Evolutionary conservation across 2,329 filamentous ascomycete genomes (phyloP).

Genomic region (Ophiosphaerella herpotricha): DNA sequence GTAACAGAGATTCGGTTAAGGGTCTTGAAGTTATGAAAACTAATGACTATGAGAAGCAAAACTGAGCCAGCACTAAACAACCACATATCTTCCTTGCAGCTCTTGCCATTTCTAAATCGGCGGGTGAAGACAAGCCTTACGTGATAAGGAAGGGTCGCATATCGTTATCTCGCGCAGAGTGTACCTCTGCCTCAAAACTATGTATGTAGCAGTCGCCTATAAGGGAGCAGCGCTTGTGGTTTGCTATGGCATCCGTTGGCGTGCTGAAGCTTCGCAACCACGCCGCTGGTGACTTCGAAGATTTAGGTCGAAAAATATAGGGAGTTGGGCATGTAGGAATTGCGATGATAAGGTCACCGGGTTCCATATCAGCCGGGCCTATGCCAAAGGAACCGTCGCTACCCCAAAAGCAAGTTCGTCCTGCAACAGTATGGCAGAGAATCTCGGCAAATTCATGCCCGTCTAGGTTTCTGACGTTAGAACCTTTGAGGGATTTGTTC

Average conservation of each 20-base stretch:
- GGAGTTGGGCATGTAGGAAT: not conserved
- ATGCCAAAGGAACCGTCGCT: slow-evolving; percentile 1
- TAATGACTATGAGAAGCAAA: too few species aligned
- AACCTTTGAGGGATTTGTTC: not conserved
- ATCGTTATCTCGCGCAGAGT: not conserved
- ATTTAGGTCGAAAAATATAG: not conserved
- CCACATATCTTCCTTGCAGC: not conserved
- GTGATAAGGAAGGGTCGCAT: not conserved
- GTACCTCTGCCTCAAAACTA: not conserved
- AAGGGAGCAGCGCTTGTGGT: not conserved
- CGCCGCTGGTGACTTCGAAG: not conserved
- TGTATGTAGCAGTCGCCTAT: slow-evolving; percentile 4
- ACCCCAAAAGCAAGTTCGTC: slow-evolving; percentile 2
- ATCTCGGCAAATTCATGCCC: not conserved
- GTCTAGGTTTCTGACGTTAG: not conserved
- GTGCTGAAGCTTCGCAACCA: not conserved
- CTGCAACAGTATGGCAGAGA: not conserved
- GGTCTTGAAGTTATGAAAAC: too few species aligned
- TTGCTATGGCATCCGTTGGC: not conserved
- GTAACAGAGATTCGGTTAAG: too few species aligned
- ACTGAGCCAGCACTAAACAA: too few species aligned
- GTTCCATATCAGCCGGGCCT: not conserved
- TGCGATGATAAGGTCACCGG: slow-evolving; percentile 1
- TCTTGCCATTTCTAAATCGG: not conserved
- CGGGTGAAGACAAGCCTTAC: not conserved